A percentile compares a stretch with the other conserved stretches of the same genome.
Evolutionary conservation across 2,329 filamentous ascomycete species (phyloP).

Genomic region (Cyclaneusma minus): DNA sequence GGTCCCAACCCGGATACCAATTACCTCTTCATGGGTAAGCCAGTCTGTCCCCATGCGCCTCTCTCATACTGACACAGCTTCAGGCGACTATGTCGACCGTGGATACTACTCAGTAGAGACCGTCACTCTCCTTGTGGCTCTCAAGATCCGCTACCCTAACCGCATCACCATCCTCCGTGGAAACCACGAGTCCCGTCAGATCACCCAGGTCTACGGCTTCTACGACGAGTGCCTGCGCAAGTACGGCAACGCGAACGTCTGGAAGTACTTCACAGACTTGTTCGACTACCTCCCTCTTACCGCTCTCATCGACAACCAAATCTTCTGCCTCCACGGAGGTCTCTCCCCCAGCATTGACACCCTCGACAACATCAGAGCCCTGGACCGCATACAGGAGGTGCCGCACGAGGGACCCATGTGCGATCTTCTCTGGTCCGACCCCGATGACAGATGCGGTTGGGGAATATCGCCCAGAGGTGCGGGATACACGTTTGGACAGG

Average conservation of each 20-base stretch:
- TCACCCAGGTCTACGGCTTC: constrained; percentile 98
- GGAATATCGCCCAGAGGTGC: constrained; percentile 89
- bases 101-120: constrained; percentile 99
- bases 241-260: constrained; percentile 97
- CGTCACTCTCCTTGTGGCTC: constrained; percentile 84
- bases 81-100: constrained; percentile 95
- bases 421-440: constrained; percentile 94
- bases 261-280: constrained; percentile 98
- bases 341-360: constrained; percentile 93
- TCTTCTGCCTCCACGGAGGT: constrained; percentile 96
- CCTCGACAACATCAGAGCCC: constrained; percentile 83
- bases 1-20: constrained; percentile 97
- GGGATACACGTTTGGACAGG: constrained; percentile 89
- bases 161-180: constrained; percentile 97
- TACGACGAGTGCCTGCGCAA: constrained; percentile 98
- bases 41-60: constrained; percentile 1
- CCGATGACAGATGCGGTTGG: constrained; percentile 92
- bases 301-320: constrained; percentile 96
- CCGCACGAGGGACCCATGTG: constrained; percentile 98
- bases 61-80: constrained; percentile 7
- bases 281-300: constrained; percentile 98
- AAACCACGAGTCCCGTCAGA: constrained; percentile 97
- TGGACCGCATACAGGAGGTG: constrained; percentile 96
- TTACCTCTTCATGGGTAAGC: constrained; percentile 94
- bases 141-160: constrained; percentile 96